phyloP scores from a whole-genome alignment of 371 early-diverging fungal species.

The Mucor lusitanicus region DNA sequence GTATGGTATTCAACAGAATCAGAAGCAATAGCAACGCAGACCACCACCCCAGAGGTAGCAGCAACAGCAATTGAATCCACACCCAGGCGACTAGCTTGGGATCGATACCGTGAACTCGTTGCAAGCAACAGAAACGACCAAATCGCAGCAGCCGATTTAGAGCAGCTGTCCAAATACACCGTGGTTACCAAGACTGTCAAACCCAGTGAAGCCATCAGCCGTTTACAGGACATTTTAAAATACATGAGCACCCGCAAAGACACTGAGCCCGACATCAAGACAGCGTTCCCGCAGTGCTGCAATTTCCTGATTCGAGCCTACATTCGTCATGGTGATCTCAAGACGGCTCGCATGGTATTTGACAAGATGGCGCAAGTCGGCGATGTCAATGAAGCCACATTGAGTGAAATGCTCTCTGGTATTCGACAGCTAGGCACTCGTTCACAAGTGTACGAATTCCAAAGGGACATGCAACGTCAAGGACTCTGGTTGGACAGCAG shows the following conservation, averaged over 20 bases:
- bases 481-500: constrained; percentile 5
- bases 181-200: not conserved
- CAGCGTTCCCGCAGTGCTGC: constrained; percentile 28
- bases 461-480: not conserved
- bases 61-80: not conserved
- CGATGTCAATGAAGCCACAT: constrained; percentile 9
- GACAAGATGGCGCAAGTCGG: constrained; percentile 22
- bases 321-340: constrained; percentile 18
- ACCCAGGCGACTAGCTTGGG: not conserved
- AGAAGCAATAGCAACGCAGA: not conserved
- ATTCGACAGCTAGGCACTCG: constrained; percentile 15
- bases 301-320: constrained; percentile 43
- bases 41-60: not conserved
- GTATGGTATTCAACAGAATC: not conserved
- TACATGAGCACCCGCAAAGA: constrained; percentile 1
- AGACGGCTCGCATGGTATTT: constrained; percentile 35
- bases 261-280: not conserved
- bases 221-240: constrained; percentile 27
- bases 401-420: constrained; percentile 33
- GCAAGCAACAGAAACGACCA: not conserved
- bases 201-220: not conserved
- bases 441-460: constrained; percentile 24
- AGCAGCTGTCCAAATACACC: not conserved
- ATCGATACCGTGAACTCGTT: not conserved
- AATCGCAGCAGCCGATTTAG: not conserved